Evolutionary conservation across 768 basidiomycete genomes (phyloP).

Genomic region (Collybiopsis confluens): DNA sequence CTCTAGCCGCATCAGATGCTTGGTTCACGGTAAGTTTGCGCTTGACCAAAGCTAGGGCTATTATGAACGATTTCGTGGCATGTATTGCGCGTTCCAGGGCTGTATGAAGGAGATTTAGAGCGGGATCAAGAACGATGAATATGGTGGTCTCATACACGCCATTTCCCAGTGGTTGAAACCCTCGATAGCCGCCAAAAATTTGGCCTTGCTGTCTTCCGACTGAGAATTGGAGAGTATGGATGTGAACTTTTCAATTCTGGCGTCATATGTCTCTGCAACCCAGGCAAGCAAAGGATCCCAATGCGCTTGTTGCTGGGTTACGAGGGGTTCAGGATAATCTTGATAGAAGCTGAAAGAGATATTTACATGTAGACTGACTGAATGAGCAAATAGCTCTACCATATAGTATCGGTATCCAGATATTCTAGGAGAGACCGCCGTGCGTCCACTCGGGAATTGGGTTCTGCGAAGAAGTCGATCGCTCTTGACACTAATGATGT

Average conservation of each 20-base stretch:
- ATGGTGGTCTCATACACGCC: slow-evolving; percentile 59
- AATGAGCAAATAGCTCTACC: slow-evolving; percentile 38
- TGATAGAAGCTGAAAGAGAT: slow-evolving; percentile 68
- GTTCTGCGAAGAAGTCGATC: slow-evolving; percentile 69
- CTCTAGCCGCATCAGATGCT: slow-evolving; percentile 80
- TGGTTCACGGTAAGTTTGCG: slow-evolving; percentile 75
- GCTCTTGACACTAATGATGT: slow-evolving; percentile 91
- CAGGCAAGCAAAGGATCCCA: slow-evolving; percentile 89
- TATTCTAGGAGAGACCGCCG: slow-evolving; percentile 72
- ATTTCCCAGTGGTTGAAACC: slow-evolving; percentile 80
- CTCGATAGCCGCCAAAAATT: slow-evolving; percentile 53
- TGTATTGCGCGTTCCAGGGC: slow-evolving; percentile 91
- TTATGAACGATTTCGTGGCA: slow-evolving; percentile 86
- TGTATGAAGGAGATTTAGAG: slow-evolving; percentile 23
- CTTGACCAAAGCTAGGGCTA: slow-evolving; percentile 79
- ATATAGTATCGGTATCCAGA: slow-evolving; percentile 92
- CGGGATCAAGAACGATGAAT: not conserved
- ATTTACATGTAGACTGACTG: not conserved
- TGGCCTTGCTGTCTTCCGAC: slow-evolving; percentile 59
- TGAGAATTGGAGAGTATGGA: slow-evolving; percentile 73
- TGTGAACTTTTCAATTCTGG: slow-evolving; percentile 65
- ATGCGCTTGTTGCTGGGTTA: slow-evolving; percentile 70
- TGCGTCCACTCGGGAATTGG: slow-evolving; percentile 54
- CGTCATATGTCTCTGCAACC: slow-evolving; percentile 60
- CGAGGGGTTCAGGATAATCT: slow-evolving; percentile 70